A percentile compares a stretch with the other conserved stretches of the same genome.
phyloP scores from a whole-genome alignment of 345 rosid genomes.

The Viola odorata region DNA sequence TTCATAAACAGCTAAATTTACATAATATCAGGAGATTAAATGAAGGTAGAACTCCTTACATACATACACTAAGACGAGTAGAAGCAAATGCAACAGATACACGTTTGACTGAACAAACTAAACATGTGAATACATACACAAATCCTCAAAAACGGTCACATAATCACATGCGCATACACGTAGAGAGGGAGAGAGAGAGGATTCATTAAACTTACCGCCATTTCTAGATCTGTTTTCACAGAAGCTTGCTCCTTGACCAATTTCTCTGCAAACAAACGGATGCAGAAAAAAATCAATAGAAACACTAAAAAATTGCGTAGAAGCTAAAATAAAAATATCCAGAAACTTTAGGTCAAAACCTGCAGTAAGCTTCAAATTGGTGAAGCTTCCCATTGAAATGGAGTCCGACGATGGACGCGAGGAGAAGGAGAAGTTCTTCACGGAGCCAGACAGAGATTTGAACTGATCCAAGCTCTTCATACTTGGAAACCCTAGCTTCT shows the following conservation, averaged over 20 bases:
- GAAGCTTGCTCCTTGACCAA: constrained; percentile 89
- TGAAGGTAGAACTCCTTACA: no score
- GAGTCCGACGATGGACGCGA: constrained; percentile 52
- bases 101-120: no score
- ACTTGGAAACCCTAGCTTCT: constrained; percentile 67
- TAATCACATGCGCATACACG: no score
- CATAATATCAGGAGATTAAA: no score
- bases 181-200: constrained; percentile 4
- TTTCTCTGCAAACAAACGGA: constrained; percentile 51
- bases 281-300: constrained; percentile 23
- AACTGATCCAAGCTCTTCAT: constrained; percentile 59
- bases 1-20: no score
- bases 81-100: no score
- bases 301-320: not conserved
- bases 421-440: constrained; percentile 50
- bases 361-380: constrained; percentile 78
- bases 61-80: no score
- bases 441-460: constrained; percentile 38
- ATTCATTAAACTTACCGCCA: constrained; percentile 50
- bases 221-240: constrained; percentile 70
- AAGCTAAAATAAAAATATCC: not conserved
- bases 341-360: constrained; percentile 33
- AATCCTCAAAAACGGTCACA: no score
- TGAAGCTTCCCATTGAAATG: constrained; percentile 54
- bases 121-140: no score